Evolutionary conservation across 208 protist genomes (phyloP).

Genomic region (Leishmania lainsoni): DNA sequence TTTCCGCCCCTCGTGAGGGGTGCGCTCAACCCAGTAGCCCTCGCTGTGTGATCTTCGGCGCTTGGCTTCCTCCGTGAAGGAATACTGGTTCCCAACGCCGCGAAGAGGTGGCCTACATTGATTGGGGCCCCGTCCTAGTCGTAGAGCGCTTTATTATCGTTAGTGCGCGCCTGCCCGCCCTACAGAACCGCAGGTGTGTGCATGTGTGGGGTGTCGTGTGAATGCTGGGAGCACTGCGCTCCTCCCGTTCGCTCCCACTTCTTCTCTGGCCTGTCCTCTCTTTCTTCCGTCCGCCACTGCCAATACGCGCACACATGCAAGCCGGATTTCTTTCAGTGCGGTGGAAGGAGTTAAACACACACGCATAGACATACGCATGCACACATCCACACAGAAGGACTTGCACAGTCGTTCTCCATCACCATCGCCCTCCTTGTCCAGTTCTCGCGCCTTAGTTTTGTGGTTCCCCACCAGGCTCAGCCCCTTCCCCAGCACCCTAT

Average conservation of each 20-base stretch:
- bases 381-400: neutral
- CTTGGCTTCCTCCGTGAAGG: too few relatives aligned
- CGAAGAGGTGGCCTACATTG: neutral
- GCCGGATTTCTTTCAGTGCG: neutral
- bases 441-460: neutral
- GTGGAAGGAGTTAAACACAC: neutral
- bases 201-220: neutral
- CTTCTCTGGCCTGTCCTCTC: neutral
- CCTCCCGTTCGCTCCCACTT: neutral
- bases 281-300: neutral
- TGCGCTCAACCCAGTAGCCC: too few relatives aligned
- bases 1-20: too few relatives aligned
- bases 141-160: neutral
- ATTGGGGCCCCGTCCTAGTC: neutral
- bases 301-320: neutral
- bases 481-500: neutral
- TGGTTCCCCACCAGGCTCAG: neutral
- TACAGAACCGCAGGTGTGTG: neutral
- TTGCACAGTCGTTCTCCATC: neutral
- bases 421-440: neutral
- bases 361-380: neutral
- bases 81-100: too few relatives aligned
- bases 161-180: neutral
- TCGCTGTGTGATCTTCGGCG: too few relatives aligned
- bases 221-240: neutral